Conservation (phyloP, 768 basidiomycete genomes). For the Boletus vermiculosoides region DNA sequence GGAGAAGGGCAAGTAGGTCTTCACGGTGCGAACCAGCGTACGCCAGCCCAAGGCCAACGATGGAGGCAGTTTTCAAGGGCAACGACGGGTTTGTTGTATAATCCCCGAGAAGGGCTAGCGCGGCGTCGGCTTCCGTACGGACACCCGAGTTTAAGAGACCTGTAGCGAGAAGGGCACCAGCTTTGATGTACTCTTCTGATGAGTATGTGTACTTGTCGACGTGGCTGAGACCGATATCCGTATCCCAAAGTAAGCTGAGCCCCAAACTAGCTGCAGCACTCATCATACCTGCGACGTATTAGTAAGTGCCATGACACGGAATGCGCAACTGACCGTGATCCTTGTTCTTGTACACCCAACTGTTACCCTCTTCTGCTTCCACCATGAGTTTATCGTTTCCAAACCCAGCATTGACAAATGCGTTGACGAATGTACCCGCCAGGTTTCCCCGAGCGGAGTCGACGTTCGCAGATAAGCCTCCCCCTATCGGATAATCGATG, state of each 20-base stretch:
- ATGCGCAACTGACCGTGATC: conserved; percentile 71
- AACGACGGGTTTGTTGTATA: conserved; percentile 86
- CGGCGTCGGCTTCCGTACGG: conserved; percentile 90
- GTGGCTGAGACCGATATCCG: conserved; percentile 88
- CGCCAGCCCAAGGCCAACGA: conserved; percentile 90
- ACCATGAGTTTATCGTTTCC: conserved; percentile 99
- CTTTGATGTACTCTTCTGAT: conserved; percentile 95
- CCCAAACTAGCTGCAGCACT: conserved; percentile 94
- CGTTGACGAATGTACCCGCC: conserved; percentile 97
- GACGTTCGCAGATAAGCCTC: conserved; percentile 68
- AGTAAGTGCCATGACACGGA: neutral
- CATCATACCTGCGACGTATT: conserved; percentile 72
- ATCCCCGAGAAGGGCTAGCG: conserved; percentile 85
- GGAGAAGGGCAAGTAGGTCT: conserved; percentile 74
- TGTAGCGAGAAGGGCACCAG: conserved; percentile 92
- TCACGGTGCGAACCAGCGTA: conserved; percentile 92
- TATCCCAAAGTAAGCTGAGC: conserved; percentile 92
- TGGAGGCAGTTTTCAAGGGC: conserved; percentile 80
- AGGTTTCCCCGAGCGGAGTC: conserved; percentile 94
- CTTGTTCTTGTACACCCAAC: conserved; percentile 99
- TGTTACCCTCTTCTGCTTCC: conserved; percentile 91
- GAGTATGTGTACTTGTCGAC: conserved; percentile 99
- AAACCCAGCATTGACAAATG: conserved; percentile 97
- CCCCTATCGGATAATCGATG: conserved; percentile 40
- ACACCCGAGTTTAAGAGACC: conserved; percentile 90